Evolutionary conservation across 1,284 basidiomycete genomes (phyloP).

Genomic region (Sporisorium graminicola): DNA sequence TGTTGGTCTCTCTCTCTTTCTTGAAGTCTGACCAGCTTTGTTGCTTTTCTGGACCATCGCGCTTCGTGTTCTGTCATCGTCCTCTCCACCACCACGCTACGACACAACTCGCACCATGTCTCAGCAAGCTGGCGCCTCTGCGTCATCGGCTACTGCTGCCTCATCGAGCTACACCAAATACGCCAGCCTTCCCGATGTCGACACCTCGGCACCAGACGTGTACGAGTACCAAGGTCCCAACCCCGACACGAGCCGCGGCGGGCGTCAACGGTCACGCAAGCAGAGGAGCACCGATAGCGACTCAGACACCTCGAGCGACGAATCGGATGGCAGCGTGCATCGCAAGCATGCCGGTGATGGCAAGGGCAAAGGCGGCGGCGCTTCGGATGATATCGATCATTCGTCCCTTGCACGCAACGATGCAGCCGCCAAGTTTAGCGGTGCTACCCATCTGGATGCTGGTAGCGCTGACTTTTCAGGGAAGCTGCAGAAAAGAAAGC

Average conservation of each 20-base stretch:
- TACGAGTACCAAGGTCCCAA: slow-evolving; percentile 27
- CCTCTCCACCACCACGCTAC: not conserved
- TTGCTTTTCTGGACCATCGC: not conserved
- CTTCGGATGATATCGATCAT: slow-evolving; percentile 34
- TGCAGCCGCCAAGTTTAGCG: slow-evolving; percentile 35
- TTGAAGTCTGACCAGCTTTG: slow-evolving; percentile 3
- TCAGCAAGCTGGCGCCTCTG: slow-evolving; percentile 10
- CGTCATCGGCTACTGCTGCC: not conserved
- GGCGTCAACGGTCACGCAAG: slow-evolving; percentile 16
- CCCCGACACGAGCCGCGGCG: slow-evolving; percentile 5
- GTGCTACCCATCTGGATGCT: slow-evolving; percentile 29
- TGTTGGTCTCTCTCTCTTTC: slow-evolving; percentile 26
- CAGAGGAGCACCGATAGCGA: slow-evolving; percentile 9
- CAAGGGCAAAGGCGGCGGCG: not conserved
- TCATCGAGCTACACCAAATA: slow-evolving; percentile 35
- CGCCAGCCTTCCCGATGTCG: slow-evolving; percentile 47
- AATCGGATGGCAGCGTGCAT: slow-evolving; percentile 21
- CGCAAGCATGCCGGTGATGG: slow-evolving; percentile 36
- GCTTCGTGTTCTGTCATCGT: not conserved
- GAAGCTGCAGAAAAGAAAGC: slow-evolving; percentile 9
- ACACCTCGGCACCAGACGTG: slow-evolving; percentile 44
- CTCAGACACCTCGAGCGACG: slow-evolving; percentile 29
- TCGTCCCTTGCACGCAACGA: slow-evolving; percentile 21
- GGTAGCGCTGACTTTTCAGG: slow-evolving; percentile 29
- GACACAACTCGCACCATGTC: slow-evolving; percentile 14